Conservation (phyloP, 2,329 filamentous ascomycete species). For the Helminthosporium solani region DNA sequence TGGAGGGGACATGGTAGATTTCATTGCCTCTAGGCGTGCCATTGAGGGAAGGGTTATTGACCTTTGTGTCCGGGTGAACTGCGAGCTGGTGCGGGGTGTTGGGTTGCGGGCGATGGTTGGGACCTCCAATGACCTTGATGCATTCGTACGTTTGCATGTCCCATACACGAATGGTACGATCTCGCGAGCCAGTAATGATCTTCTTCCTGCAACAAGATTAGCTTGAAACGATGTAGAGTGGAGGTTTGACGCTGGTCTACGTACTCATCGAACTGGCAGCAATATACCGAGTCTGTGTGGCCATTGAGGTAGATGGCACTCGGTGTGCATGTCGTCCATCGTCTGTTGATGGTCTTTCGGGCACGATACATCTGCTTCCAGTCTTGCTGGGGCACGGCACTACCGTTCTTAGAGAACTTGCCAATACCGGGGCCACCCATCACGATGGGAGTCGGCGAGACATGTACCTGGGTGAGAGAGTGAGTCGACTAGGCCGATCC, state of each 20-base stretch:
- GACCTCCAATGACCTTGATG: constrained; percentile 77
- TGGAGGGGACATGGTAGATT: constrained; percentile 49
- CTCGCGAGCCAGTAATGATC: constrained; percentile 93
- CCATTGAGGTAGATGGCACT: constrained; percentile 87
- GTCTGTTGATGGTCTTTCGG: constrained; percentile 70
- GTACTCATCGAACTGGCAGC: constrained; percentile 94
- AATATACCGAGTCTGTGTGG: constrained; percentile 95
- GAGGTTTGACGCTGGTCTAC: constrained; percentile 33
- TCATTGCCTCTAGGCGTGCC: constrained; percentile 48
- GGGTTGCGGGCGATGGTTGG: constrained; percentile 58
- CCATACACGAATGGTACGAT: constrained; percentile 95
- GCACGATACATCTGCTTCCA: constrained; percentile 86
- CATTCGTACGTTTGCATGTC: constrained; percentile 88
- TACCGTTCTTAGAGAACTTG: constrained; percentile 48
- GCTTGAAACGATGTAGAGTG: constrained; percentile 11
- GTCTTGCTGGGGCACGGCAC: constrained; percentile 58
- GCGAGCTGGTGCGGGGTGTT: constrained; percentile 50
- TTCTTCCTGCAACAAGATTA: constrained; percentile 66
- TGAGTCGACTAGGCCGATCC: not conserved
- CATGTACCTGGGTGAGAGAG: constrained; percentile 23
- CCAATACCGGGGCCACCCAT: constrained; percentile 58
- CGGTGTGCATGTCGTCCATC: constrained; percentile 78
- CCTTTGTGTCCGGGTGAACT: constrained; percentile 46
- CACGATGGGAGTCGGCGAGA: constrained; percentile 48
- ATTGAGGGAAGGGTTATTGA: constrained; percentile 49